Percentiles rank a stretch among this genome's conserved stretches.
Conservation (phyloP, 192 early-diverging fungal species). For the Geranomyces variabilis region DNA sequence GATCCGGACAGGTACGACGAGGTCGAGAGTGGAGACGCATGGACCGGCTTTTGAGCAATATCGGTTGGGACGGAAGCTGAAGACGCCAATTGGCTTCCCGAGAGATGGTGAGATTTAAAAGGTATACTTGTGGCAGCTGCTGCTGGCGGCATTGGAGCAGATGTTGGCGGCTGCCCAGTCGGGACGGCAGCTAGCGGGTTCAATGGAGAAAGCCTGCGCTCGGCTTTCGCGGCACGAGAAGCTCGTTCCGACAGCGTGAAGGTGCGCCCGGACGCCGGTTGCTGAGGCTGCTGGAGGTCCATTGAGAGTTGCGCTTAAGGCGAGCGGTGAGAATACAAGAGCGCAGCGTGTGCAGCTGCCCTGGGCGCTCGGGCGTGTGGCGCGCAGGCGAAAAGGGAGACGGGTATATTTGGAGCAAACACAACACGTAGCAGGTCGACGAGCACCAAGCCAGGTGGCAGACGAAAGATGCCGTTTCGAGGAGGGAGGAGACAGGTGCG, state of each 20-base stretch:
- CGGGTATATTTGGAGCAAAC: no score
- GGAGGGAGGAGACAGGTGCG: no score
- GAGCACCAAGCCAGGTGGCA: no score
- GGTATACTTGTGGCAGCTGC: not conserved
- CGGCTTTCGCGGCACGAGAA: conserved; percentile 22
- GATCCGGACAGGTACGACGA: conserved; percentile 1
- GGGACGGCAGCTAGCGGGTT: conserved; percentile 37
- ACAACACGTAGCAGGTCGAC: no score
- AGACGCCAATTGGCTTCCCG: no score
- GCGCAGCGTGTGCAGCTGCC: no score
- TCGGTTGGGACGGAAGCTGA: no score
- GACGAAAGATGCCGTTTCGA: no score
- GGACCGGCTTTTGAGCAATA: not conserved
- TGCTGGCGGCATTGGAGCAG: conserved; percentile 17
- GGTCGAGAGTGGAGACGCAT: not conserved
- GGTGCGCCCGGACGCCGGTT: not conserved
- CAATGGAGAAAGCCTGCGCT: conserved; percentile 36
- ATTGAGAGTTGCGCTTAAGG: not conserved
- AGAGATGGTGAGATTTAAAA: no score
- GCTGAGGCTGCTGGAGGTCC: conserved; percentile 1
- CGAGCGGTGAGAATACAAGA: no score
- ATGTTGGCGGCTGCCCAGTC: conserved; percentile 2
- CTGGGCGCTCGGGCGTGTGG: no score
- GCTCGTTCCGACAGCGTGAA: conserved; percentile 11
- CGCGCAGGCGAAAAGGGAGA: no score